A percentile compares a stretch with the other conserved stretches of the same genome.
These are phyloP conservation scores for Leavenworthia alabamica DNA, from an alignment of 345 rosid species.

Conservation along the genomic window DNA sequence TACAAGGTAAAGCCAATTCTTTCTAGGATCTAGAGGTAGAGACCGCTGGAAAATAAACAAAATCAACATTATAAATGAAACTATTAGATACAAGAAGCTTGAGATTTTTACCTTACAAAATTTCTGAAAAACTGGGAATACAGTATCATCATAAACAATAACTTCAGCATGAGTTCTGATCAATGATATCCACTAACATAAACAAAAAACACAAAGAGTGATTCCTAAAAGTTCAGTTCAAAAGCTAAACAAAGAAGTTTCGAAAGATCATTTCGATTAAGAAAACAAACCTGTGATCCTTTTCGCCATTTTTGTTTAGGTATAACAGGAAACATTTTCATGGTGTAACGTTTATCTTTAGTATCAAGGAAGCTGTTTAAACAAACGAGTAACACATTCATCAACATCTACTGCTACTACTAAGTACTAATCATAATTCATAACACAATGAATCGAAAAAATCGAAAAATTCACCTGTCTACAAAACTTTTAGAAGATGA, in stretches of 20 bases:
- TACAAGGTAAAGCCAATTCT: conserved; percentile 61
- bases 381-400: neutral
- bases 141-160: conserved; percentile 58
- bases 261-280: neutral
- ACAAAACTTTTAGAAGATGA: conserved; percentile 80
- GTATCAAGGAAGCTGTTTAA: conserved; percentile 64
- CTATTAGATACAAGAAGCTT: neutral
- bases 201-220: neutral
- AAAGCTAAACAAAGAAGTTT: neutral
- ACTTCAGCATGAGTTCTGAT: conserved; percentile 71
- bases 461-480: conserved; percentile 68
- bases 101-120: conserved; percentile 62
- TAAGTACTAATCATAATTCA: neutral
- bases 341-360: conserved; percentile 66
- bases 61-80: neutral
- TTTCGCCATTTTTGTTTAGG: conserved; percentile 68
- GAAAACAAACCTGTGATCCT: conserved; percentile 78
- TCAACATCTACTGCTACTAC: neutral
- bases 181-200: conserved; percentile 74
- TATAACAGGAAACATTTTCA: conserved; percentile 63
- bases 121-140: conserved; percentile 60
- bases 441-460: conserved; percentile 33
- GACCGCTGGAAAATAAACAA: conserved; percentile 49
- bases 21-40: conserved; percentile 50
- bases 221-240: neutral